Base-by-base conservation (phyloP, 805 yeast species). In the Ogataea zsoltii region DNA sequence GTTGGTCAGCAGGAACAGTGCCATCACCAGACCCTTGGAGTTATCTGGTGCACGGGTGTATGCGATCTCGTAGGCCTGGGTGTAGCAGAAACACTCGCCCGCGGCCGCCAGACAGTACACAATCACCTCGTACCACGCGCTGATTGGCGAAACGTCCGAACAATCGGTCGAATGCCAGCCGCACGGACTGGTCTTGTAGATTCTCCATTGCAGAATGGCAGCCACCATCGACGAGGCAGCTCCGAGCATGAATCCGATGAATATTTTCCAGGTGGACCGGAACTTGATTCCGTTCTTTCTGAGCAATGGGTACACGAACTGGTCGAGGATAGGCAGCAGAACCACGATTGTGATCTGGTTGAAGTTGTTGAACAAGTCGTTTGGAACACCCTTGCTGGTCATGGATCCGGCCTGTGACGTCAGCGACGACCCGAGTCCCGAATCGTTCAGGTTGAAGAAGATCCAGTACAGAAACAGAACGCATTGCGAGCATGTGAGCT, bases 371-470 rank as follows among this genome's bases (percentile, higher is more conserved):
- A 76, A 74, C 54, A 77, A 69, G 67, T 78, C 82, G 55, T 77
- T 77, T 48, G 82, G 82, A 53, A 78, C 78, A 38, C 79, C 79
- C 25, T 74, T 63, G 25, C 75, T 65, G 10, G 70, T 60, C 82
- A 77, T 75, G 25, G 78, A 69, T 49, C 78, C 79, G 38, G 81
- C 80, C 60, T 76, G 81, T 3, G 79, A 73, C 46, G 71, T 75
- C 56, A 72, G 77, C 12, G 62, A 50, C 33, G 74, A 63, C 25
- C 79, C 79, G 54, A 76, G 66, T 50, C 80, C 80, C 46, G 72
- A 65, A 57, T 76, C 80, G 48, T 74, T 72, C 42, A 67, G 50
- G 52, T 64, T 63, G 61, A 62, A 66, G 40, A 65, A 57, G 45
- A 65, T 54, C 52, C 61, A 76, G 61, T 69, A 76, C 21, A 69